phyloP scores from a whole-genome alignment of 257 asterid species.

The Voacanga thouarsii region DNA sequence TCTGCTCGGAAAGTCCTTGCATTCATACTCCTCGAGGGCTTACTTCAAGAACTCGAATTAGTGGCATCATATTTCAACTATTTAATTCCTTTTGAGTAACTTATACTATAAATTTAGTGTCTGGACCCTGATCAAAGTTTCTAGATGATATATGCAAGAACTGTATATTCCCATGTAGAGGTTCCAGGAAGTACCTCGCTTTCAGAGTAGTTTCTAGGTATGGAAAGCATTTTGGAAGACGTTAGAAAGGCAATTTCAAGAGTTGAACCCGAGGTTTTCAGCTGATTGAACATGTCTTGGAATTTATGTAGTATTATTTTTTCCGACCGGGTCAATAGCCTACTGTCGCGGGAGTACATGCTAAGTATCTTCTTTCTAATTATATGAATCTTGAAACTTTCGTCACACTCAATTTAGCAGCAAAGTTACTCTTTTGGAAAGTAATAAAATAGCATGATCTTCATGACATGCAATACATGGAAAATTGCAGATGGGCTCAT shows the following conservation, averaged over 20 bases:
- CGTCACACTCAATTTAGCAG: background rate
- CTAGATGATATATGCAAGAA: background rate
- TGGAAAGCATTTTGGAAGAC: conserved; percentile 26
- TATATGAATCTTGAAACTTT: conserved; percentile 8
- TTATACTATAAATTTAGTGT: background rate
- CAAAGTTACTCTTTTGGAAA: conserved; percentile 19
- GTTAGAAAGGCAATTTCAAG: conserved; percentile 42
- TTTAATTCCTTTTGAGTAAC: background rate
- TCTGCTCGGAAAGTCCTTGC: background rate
- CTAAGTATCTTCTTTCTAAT: conserved; percentile 8
- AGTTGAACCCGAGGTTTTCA: conserved; percentile 20
- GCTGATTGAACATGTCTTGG: background rate
- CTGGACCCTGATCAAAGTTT: background rate
- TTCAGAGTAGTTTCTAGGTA: conserved; percentile 28
- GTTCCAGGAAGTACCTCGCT: conserved; percentile 1
- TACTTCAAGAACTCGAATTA: background rate
- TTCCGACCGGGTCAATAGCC: background rate
- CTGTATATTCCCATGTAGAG: too few relatives aligned
- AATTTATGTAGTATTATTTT: background rate
- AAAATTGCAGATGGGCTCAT: conserved; percentile 79
- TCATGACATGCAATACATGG: background rate
- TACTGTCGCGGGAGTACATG: background rate
- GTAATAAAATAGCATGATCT: background rate
- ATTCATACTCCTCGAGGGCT: background rate
- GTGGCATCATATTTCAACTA: background rate